A percentile compares a stretch with the other conserved stretches of the same genome.
Conservation (phyloP, 352 stramenopile species). For the Blastocystis sp. region DNA sequence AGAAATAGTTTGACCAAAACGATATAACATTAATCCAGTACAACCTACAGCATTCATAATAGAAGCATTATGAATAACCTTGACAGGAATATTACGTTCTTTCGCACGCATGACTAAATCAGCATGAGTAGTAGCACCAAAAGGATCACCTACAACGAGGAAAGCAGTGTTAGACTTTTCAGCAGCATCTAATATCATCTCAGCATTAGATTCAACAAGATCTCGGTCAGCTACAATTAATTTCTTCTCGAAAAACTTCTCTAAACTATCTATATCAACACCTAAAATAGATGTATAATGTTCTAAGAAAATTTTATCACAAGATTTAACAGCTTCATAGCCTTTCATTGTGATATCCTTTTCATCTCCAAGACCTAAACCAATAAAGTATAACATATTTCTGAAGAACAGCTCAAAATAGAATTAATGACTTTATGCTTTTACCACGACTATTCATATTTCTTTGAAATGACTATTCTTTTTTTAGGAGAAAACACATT, state of each 20-base stretch:
- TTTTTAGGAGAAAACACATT: no score
- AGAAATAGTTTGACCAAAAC: slow-evolving; percentile 88
- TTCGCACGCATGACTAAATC: slow-evolving; percentile 83
- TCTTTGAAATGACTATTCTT: no score
- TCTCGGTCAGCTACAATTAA: slow-evolving; percentile 69
- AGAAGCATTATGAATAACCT: slow-evolving; percentile 91
- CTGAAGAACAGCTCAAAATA: no score
- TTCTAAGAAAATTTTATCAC: slow-evolving; percentile 80
- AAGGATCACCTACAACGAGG: slow-evolving; percentile 86
- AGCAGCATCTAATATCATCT: slow-evolving; percentile 67
- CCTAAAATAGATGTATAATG: slow-evolving; percentile 91
- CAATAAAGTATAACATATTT: slow-evolving; percentile 85
- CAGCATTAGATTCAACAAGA: slow-evolving; percentile 78
- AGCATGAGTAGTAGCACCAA: slow-evolving; percentile 90
- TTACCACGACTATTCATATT: no score
- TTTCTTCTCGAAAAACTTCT: slow-evolving; percentile 75
- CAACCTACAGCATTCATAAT: slow-evolving; percentile 84
- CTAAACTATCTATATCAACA: slow-evolving; percentile 50
- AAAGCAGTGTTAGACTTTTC: slow-evolving; percentile 70
- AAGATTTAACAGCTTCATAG: slow-evolving; percentile 75
- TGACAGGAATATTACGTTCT: slow-evolving; percentile 68
- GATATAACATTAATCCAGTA: slow-evolving; percentile 89
- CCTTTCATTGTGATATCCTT: slow-evolving; percentile 90
- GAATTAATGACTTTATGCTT: no score
- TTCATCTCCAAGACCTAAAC: slow-evolving; percentile 83